Conservation (phyloP, 2,329 filamentous ascomycete genomes). For the Penicillium sp. region DNA sequence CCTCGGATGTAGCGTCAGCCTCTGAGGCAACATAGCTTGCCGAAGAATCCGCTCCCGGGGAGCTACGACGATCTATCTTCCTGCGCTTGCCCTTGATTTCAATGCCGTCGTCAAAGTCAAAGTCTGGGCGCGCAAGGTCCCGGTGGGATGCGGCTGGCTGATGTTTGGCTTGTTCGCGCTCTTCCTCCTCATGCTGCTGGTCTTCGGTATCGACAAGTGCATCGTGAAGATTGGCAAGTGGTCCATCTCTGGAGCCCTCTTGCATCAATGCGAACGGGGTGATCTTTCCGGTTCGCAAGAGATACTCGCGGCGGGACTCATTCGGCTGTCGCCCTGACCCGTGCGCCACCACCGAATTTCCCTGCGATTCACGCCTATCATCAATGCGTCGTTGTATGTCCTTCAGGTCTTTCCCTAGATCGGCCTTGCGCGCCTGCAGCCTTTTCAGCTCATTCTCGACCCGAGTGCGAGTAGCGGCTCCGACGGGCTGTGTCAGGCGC, state of each 20-base stretch:
- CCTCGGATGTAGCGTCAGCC: constrained; percentile 30
- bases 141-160: constrained; percentile 63
- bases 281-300: constrained; percentile 95
- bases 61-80: constrained; percentile 25
- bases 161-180: constrained; percentile 41
- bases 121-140: constrained; percentile 69
- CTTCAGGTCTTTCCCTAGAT: constrained; percentile 68
- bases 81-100: constrained; percentile 32
- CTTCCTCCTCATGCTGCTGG: constrained; percentile 54
- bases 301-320: constrained; percentile 81
- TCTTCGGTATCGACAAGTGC: constrained; percentile 80
- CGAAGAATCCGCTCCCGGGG: constrained; percentile 29
- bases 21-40: constrained; percentile 36
- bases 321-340: constrained; percentile 62
- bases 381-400: constrained; percentile 81
- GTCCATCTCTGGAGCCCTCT: constrained; percentile 55
- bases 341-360: constrained; percentile 45
- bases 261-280: constrained; percentile 87
- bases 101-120: constrained; percentile 52
- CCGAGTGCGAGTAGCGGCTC: constrained; percentile 50
- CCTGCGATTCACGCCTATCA: constrained; percentile 62
- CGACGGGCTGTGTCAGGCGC: constrained; percentile 55
- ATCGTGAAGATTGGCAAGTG: constrained; percentile 69
- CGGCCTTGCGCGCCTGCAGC: constrained; percentile 62
- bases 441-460: constrained; percentile 59